Percentiles rank a stretch among this genome's conserved stretches.
These are phyloP conservation scores for Ceriops tagal DNA, from an alignment of 345 rosid genomes.

Conservation along the genomic window DNA sequence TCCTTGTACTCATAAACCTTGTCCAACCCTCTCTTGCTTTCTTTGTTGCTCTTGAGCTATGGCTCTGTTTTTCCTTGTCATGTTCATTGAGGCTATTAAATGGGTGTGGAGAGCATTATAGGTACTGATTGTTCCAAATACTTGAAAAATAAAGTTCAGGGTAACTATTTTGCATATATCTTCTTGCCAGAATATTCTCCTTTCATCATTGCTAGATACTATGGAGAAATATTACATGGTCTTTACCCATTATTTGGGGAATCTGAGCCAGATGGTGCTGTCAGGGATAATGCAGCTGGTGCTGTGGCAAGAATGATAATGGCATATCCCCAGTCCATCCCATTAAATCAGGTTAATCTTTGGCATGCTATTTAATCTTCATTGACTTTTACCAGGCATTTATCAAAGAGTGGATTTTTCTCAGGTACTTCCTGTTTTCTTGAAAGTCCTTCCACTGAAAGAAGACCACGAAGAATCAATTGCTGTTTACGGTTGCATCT, in stretches of 20 bases:
- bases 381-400: not conserved
- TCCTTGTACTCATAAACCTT: slow-evolving; percentile 36
- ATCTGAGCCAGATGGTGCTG: slow-evolving; percentile 89
- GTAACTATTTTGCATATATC: not conserved
- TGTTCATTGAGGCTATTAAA: not conserved
- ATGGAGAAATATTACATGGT: slow-evolving; percentile 65
- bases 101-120: not conserved
- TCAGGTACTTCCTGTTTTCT: slow-evolving; percentile 87
- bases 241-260: slow-evolving; percentile 89
- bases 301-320: slow-evolving; percentile 98
- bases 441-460: slow-evolving; percentile 86
- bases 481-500: slow-evolving; percentile 81
- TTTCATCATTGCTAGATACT: slow-evolving; percentile 55
- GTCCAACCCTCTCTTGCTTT: not conserved
- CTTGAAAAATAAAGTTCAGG: slow-evolving; percentile 7
- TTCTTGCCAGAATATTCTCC: slow-evolving; percentile 29
- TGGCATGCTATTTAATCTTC: not conserved
- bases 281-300: slow-evolving; percentile 98
- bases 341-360: slow-evolving; percentile 72
- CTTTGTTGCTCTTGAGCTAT: not conserved
- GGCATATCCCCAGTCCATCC: slow-evolving; percentile 79
- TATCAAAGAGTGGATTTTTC: slow-evolving; percentile 2
- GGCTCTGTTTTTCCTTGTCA: not conserved
- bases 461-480: slow-evolving; percentile 95
- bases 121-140: not conserved